Conservation (phyloP, 1,139 yeast species). For the Kurtzmaniella quercitrusa region DNA sequence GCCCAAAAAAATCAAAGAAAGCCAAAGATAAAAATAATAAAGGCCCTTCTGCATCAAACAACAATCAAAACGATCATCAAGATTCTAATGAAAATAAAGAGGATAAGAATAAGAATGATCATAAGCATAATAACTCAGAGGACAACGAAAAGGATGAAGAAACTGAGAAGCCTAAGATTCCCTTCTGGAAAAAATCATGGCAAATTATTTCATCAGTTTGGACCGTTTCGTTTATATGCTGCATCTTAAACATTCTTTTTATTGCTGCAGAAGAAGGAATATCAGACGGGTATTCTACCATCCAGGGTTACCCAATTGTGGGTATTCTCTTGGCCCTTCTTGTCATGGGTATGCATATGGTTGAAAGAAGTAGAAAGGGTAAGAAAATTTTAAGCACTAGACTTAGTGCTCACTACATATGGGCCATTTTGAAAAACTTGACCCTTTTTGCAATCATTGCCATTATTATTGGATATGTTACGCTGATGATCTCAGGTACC, state of each 20-base stretch:
- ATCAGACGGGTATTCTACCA: neutral
- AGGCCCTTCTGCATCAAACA: neutral
- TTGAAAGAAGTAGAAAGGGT: slow-evolving; percentile 3
- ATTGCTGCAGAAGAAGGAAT: neutral
- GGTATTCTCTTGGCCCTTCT: slow-evolving; percentile 2
- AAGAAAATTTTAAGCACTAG: slow-evolving; percentile 1
- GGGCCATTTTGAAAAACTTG: slow-evolving; percentile 2
- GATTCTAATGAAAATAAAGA: neutral
- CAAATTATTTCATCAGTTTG: neutral
- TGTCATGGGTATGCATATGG: slow-evolving; percentile 1
- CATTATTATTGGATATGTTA: slow-evolving; percentile 6
- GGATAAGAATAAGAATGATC: neutral
- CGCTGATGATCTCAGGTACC: slow-evolving; percentile 10
- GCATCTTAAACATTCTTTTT: neutral
- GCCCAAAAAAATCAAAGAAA: neutral
- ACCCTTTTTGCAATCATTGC: slow-evolving; percentile 5
- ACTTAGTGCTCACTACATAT: neutral
- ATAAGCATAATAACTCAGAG: neutral
- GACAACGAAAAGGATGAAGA: neutral
- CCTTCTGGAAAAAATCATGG: neutral
- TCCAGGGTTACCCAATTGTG: slow-evolving; percentile 4
- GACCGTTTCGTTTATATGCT: slow-evolving; percentile 1
- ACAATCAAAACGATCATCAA: neutral
- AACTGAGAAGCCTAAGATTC: neutral
- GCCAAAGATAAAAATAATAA: neutral